These are phyloP conservation scores for Xylaria sp. DNA, from an alignment of 2,329 filamentous ascomycete genomes.

Conservation along the genomic window DNA sequence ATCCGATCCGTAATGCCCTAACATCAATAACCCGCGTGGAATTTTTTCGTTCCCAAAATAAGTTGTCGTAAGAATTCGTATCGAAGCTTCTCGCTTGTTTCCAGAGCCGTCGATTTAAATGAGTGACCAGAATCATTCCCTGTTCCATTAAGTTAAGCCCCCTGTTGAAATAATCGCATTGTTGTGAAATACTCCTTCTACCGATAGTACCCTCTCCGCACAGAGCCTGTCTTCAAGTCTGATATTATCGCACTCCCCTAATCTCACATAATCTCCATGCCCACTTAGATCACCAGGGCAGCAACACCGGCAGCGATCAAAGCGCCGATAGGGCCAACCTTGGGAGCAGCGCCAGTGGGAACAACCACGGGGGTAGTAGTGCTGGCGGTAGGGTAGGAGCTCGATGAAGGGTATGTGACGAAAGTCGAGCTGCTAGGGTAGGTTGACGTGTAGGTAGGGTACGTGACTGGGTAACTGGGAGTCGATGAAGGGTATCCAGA, in stretches of 20 bases:
- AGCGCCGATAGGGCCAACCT: conserved; percentile 30
- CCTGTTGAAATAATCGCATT: neutral
- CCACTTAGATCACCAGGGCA: conserved; percentile 33
- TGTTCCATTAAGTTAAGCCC: conserved; percentile 3
- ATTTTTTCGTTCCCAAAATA: conserved; percentile 10
- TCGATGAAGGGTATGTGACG: neutral
- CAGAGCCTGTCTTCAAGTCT: neutral
- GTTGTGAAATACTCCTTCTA: neutral
- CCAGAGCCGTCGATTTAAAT: conserved; percentile 5
- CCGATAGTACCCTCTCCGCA: neutral
- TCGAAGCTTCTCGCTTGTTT: conserved; percentile 2
- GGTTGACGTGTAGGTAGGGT: neutral
- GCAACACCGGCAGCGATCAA: conserved; percentile 30
- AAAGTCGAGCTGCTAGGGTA: neutral
- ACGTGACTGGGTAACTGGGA: neutral
- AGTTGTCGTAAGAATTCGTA: conserved; percentile 26
- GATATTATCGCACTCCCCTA: neutral
- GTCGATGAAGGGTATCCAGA: neutral
- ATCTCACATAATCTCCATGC: neutral
- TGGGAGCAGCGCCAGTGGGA: conserved; percentile 34
- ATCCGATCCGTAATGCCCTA: conserved; percentile 9
- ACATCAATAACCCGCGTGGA: conserved; percentile 16
- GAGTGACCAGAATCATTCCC: conserved; percentile 21
- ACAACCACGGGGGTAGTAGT: conserved; percentile 24
- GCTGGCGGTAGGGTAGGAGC: conserved; percentile 1